Evolutionary conservation across 1,284 basidiomycete species (phyloP), one percentile per base, ranked within the genome.

Genomic region (Athelia sp.): DNA sequence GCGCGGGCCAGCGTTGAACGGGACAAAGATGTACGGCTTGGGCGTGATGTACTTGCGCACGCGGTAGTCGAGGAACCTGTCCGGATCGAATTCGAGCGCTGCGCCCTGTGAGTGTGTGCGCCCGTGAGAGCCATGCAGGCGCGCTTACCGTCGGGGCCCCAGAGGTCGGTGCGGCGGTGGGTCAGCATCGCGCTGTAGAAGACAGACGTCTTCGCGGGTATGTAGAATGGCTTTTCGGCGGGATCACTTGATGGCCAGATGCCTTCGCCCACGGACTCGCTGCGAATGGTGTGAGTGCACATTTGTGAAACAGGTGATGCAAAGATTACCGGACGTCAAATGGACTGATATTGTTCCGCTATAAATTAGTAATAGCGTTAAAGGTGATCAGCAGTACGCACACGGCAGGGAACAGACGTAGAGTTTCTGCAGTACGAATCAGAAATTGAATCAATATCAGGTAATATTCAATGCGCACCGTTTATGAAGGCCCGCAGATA

Each of bases 401-500:
- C 48, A 50, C 62, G 68, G 29, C 61, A 70, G 45, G n/a, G 67
- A n/a, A n/a, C n/a, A n/a, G n/a, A n/a, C n/a, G 55, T 8, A 68
- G 56, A 2, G 62, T 62, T 50, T 68, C 66, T 59, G 52, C 17
- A n/a, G 51, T 43, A 15, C 26, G 15, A 18, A 47, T 11, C 32
- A n/a, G 11, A 34, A 34, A 34, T 34, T 34, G 11, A 34, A 11
- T 11, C 32, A 11, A 11, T 34, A 34, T 34, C 11, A 34, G 22
- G 10, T 53, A 26, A 31, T 32, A 14, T 14, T 24, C 23, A 29
- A 36, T 31, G 54, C 61, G 17, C 38, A 67, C 70, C 71, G 54
- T 74, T 74, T 40, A 74, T 63, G 6, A 75, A 67, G 3, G 72
- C 74, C 24, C 72, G 62, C 15, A 75, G 56, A 51, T 74, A 77